A percentile compares a stretch with the other conserved stretches of the same genome.
phyloP scores from a whole-genome alignment of 805 yeast species.

The Candida xiaguanensis region DNA sequence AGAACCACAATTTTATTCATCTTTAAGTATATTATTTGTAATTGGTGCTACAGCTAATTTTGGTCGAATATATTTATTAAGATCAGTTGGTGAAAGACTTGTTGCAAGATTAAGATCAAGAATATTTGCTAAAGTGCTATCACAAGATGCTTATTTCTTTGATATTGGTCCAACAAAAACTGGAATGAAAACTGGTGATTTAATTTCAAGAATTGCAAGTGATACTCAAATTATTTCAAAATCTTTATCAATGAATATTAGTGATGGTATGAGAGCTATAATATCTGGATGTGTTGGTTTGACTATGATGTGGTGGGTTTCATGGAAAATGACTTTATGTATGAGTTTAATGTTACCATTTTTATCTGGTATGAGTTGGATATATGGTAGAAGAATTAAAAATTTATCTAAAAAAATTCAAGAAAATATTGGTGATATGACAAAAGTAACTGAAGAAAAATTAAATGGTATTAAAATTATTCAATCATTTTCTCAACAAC shows the following conservation, averaged over 20 bases:
- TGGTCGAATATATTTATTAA: constrained; percentile 71
- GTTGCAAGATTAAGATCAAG: constrained; percentile 81
- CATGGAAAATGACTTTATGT: constrained; percentile 76
- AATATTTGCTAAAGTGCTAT: constrained; percentile 69
- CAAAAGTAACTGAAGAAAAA: constrained; percentile 91
- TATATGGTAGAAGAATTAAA: constrained; percentile 80
- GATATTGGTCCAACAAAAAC: constrained; percentile 60
- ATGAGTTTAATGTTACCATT: constrained; percentile 85
- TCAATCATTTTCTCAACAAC: constrained; percentile 87
- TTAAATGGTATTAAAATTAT: constrained; percentile 81
- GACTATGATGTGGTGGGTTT: constrained; percentile 86
- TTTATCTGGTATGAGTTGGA: constrained; percentile 68
- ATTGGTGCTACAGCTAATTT: constrained; percentile 77
- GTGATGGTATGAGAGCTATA: constrained; percentile 86
- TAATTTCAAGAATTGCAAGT: constrained; percentile 81
- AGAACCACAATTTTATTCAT: constrained; percentile 58
- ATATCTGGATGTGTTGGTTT: constrained; percentile 84
- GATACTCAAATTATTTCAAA: constrained; percentile 87
- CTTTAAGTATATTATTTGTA: constrained; percentile 58
- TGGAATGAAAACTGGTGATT: constrained; percentile 77
- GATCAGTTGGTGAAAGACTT: constrained; percentile 80
- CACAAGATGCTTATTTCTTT: constrained; percentile 85
- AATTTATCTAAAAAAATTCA: constrained; percentile 72
- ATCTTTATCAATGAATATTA: constrained; percentile 81
- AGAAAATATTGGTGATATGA: constrained; percentile 77